Evolutionary conservation across 371 early-diverging fungal species (phyloP).

Genomic region (Mucor indicus): DNA sequence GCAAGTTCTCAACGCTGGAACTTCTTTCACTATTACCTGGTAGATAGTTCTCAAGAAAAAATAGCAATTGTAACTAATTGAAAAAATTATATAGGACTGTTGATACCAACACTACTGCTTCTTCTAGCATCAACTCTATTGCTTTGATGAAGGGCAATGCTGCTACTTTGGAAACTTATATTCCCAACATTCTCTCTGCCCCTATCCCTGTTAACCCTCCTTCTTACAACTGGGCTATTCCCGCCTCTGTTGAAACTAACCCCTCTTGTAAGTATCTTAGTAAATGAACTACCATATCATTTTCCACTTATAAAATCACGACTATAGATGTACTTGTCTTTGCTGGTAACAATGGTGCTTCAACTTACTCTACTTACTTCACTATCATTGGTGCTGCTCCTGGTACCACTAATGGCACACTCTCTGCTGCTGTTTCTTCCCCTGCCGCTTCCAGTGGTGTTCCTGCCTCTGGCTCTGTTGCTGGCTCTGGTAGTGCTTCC

Average conservation of each 20-base stretch:
- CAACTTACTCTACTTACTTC: conserved; percentile 38
- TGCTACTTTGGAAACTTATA: conserved; percentile 19
- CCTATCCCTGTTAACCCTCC: conserved; percentile 17
- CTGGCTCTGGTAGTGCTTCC: background rate
- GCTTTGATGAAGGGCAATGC: conserved; percentile 30
- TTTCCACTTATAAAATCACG: background rate
- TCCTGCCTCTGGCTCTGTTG: background rate
- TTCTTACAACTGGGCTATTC: conserved; percentile 29
- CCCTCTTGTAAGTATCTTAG: conserved; percentile 35
- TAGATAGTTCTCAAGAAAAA: conserved; percentile 4
- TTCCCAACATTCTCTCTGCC: conserved; percentile 16
- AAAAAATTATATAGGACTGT: no score
- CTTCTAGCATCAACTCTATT: conserved; percentile 21
- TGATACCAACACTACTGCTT: conserved; percentile 1
- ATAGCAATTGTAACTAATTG: background rate
- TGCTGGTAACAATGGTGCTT: conserved; percentile 23
- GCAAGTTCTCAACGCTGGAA: conserved; percentile 30
- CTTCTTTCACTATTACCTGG: conserved; percentile 24
- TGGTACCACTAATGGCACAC: conserved; percentile 5
- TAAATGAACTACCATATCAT: no score
- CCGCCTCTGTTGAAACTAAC: conserved; percentile 16
- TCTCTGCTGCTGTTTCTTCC: conserved; percentile 1
- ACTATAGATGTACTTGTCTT: conserved; percentile 27
- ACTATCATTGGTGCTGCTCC: conserved; percentile 28
- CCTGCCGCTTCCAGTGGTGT: background rate